Evolutionary conservation across 176 grass and related monocot species (phyloP).

Genomic region (Carex parvula): DNA sequence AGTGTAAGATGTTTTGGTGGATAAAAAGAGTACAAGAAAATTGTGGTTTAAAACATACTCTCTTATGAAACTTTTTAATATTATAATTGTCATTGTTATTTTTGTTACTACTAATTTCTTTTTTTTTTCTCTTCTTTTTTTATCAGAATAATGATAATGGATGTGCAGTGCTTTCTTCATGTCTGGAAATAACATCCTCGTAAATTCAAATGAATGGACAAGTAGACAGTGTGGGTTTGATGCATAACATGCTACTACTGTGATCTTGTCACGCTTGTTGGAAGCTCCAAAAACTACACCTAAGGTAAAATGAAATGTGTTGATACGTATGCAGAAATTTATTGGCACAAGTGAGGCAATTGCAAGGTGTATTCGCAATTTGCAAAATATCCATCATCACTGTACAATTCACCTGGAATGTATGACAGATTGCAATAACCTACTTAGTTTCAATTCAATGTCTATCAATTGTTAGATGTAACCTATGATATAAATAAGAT

Average conservation of each 20-base stretch:
- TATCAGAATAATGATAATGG: background rate
- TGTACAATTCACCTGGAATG: background rate
- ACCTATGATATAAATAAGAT: background rate
- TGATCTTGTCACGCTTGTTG: background rate
- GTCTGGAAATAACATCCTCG: background rate
- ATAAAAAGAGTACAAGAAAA: background rate
- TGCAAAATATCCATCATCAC: background rate
- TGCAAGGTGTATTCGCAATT: background rate
- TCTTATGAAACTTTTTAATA: background rate
- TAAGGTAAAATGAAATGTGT: background rate
- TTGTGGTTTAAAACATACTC: background rate
- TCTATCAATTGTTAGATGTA: background rate
- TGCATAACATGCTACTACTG: background rate
- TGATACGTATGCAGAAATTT: no score
- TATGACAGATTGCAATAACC: background rate
- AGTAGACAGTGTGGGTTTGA: constrained; percentile 6
- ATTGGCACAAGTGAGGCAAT: background rate
- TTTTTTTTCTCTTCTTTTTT: background rate
- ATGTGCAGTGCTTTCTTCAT: constrained; percentile 1
- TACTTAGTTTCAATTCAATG: background rate
- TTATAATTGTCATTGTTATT: background rate
- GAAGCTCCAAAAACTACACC: background rate
- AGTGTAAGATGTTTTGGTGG: background rate
- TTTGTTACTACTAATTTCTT: background rate
- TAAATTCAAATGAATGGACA: background rate